Evolutionary conservation across 2,329 filamentous ascomycete genomes (phyloP), one percentile per base, ranked within the genome.

Genomic region (Epichloe bromicola): DNA sequence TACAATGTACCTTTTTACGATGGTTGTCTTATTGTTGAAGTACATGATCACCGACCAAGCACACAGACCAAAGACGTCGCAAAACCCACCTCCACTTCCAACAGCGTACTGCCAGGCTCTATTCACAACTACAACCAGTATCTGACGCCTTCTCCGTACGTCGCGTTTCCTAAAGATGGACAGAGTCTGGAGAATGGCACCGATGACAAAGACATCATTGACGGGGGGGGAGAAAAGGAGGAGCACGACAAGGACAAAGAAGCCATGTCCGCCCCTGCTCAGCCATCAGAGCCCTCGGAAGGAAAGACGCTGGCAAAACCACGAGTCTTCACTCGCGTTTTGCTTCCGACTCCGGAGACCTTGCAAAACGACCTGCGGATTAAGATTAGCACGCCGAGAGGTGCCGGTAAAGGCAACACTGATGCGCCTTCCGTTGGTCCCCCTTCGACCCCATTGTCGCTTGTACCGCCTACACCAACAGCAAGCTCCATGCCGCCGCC

Each of bases 111-210:
- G 3, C 81, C 84, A 11, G 91, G 87, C 56, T 96, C 90, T 0
- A 84, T 98, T 43, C 90, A 98, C 66, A 95, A 95, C 65, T 87
- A 90, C 65, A 95, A 89, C 61, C 82, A 83, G 54, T 93, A 88
- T 60, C 76, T 97, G 46, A 96, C 90, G 0, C 93, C 91, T 0
- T 97, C 93, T 0, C 81, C 90, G 0, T 89, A 85, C 63, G 86
- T 80, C 1, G 83, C 88, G 0, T 95, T 84, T 62, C 88, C 84
- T 42, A 78, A 75, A 55, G 74, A 76, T 76, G 58, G 74, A 68
- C 58, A 71, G 70, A 60, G 70, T 7, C 44, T 55, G n/a, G 50
- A 51, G 4, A 61, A 63, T n/a, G 57, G 46, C 2, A 51, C 52
- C 14, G 34, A 43, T 2, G 71, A 71, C 49, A 66, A 68, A 7